Conservation (phyloP, 148 eudicot species). For the Rhododendron mucronatum region DNA sequence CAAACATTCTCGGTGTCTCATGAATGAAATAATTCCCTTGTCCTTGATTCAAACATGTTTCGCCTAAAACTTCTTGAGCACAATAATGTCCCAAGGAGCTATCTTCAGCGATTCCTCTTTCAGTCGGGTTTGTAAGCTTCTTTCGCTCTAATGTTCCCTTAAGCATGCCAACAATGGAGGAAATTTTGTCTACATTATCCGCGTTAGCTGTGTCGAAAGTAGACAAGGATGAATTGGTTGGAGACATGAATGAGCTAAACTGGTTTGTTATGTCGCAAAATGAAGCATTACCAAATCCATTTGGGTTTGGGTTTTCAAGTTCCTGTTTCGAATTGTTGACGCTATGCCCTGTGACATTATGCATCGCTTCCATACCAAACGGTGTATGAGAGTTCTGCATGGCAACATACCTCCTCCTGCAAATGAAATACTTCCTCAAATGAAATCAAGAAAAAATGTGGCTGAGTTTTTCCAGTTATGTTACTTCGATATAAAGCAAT, state of each 20-base stretch:
- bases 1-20: constrained; percentile 19
- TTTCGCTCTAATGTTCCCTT: constrained; percentile 49
- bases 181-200: constrained; percentile 31
- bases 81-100: constrained; percentile 26
- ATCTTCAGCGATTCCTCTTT: constrained; percentile 23
- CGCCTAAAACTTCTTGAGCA: constrained; percentile 21
- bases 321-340: constrained; percentile 28
- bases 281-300: constrained; percentile 19
- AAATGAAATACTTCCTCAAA: constrained; percentile 5
- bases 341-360: constrained; percentile 17
- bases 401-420: constrained; percentile 47
- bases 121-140: constrained; percentile 24
- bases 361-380: constrained; percentile 26
- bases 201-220: constrained; percentile 27
- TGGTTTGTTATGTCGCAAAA: constrained; percentile 22
- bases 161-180: constrained; percentile 50
- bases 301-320: constrained; percentile 11
- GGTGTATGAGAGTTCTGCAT: constrained; percentile 39
- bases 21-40: constrained; percentile 16
- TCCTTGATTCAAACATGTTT: constrained; percentile 19
- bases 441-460: not conserved
- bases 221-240: constrained; percentile 36
- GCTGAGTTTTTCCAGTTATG: not conserved
- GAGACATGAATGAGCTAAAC: constrained; percentile 29
- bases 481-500: not conserved